A percentile compares a stretch with the other conserved stretches of the same genome.
These are phyloP conservation scores for Arabidopsis suecica DNA, from an alignment of 345 rosid genomes.

Conservation along the genomic window DNA sequence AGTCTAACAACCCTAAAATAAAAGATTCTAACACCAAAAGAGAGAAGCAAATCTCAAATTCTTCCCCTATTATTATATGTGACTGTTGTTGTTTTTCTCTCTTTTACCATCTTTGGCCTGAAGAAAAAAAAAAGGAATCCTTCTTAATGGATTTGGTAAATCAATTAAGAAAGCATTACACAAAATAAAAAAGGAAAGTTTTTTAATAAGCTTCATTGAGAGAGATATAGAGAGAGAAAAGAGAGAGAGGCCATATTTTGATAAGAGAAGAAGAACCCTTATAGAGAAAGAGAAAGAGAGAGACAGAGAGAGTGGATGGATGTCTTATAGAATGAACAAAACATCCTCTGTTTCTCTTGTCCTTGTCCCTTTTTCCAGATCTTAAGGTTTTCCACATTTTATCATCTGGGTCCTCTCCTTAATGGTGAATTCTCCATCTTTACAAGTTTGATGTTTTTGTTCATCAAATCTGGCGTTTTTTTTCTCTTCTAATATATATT, in stretches of 20 bases:
- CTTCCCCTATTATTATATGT: constrained; percentile 48
- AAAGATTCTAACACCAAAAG: constrained; percentile 36
- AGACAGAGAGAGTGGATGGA: constrained; percentile 45
- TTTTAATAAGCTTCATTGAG: constrained; percentile 49
- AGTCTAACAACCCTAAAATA: constrained; percentile 38
- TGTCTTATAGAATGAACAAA: constrained; percentile 55
- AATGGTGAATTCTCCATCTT: constrained; percentile 58
- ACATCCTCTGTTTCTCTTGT: constrained; percentile 63
- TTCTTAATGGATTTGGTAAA: constrained; percentile 52
- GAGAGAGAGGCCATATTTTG: constrained; percentile 40
- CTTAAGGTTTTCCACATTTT: constrained; percentile 65
- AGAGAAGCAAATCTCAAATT: constrained; percentile 41
- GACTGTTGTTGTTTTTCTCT: constrained; percentile 71
- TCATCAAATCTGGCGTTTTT: constrained; percentile 34
- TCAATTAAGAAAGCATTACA: constrained; percentile 38
- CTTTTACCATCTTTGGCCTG: constrained; percentile 46
- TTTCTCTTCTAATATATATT: too few relatives aligned
- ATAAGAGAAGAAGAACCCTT: constrained; percentile 46
- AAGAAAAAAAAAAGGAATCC: constrained; percentile 58
- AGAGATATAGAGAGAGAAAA: constrained; percentile 46
- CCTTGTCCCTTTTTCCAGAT: constrained; percentile 66
- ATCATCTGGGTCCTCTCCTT: constrained; percentile 63
- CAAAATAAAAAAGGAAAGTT: constrained; percentile 59
- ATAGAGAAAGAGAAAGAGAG: constrained; percentile 34
- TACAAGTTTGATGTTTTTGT: constrained; percentile 11